Conservation (phyloP, 2,329 filamentous ascomycete genomes). For the Sphaerulina musiva region DNA sequence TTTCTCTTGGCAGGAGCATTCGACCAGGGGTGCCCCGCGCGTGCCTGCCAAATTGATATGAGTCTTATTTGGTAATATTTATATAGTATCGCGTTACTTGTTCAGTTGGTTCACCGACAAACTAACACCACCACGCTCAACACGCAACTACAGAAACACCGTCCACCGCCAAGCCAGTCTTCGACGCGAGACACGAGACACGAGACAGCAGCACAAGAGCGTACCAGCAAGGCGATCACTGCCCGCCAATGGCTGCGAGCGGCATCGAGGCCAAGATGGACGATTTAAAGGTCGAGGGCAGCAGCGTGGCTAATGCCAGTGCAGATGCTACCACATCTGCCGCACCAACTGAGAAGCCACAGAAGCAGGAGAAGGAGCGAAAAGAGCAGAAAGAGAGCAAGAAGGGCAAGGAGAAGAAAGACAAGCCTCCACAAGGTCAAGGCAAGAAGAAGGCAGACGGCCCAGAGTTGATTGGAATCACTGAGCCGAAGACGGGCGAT, state of each 20-base stretch:
- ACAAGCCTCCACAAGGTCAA: constrained; percentile 25
- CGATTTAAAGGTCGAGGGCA: constrained; percentile 24
- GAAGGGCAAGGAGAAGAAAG: constrained; percentile 28
- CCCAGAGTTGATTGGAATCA: constrained; percentile 74
- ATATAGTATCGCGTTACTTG: not conserved
- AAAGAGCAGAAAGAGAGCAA: constrained; percentile 31
- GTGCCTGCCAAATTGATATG: not conserved
- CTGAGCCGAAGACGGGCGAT: constrained; percentile 74
- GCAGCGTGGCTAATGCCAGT: constrained; percentile 6
- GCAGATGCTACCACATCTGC: constrained; percentile 13
- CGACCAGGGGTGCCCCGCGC: not conserved
- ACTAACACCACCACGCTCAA: not conserved
- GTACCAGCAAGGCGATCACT: not conserved
- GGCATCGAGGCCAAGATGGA: constrained; percentile 27
- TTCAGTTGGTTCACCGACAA: not conserved
- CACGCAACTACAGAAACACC: not conserved
- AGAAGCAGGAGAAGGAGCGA: constrained; percentile 33
- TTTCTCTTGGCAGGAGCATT: not conserved
- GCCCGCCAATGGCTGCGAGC: constrained; percentile 19
- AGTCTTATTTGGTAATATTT: not conserved
- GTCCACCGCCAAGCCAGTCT: not conserved
- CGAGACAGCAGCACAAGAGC: not conserved
- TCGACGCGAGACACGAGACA: constrained; percentile 4
- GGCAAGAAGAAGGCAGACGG: constrained; percentile 47
- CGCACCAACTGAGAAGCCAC: constrained; percentile 26